A percentile compares a stretch with the other conserved stretches of the same genome.
phyloP scores from a whole-genome alignment of 768 basidiomycete genomes.

The Trametes maxima region DNA sequence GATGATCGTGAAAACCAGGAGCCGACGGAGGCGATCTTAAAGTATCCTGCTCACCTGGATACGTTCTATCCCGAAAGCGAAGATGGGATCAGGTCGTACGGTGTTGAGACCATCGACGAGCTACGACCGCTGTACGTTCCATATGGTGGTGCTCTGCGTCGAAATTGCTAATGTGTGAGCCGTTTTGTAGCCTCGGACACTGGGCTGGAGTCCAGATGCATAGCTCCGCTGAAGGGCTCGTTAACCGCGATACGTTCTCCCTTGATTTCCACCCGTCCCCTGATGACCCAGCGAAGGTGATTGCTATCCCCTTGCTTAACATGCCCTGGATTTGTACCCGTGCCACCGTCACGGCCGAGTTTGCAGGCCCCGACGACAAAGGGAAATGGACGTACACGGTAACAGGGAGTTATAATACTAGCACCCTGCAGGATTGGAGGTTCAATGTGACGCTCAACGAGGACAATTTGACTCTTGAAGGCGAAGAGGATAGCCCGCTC shows the following conservation, averaged over 20 bases:
- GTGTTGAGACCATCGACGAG: neutral
- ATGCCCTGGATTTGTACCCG: constrained; percentile 3
- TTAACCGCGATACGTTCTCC: neutral
- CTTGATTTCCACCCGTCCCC: neutral
- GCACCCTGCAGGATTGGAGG: neutral
- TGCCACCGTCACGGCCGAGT: neutral
- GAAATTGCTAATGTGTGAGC: neutral
- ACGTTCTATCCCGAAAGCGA: constrained; percentile 4
- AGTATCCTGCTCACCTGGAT: neutral
- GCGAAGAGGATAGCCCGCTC: neutral
- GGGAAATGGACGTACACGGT: constrained; percentile 1
- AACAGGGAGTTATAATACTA: neutral
- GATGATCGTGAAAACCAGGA: neutral
- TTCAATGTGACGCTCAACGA: neutral
- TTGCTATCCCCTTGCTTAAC: neutral
- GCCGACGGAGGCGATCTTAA: neutral
- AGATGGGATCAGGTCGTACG: neutral
- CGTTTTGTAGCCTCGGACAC: neutral
- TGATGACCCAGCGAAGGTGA: neutral
- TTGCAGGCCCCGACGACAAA: neutral
- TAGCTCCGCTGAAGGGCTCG: neutral
- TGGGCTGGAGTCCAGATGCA: neutral
- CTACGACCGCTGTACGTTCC: neutral
- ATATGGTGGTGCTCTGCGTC: neutral
- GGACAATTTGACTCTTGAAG: neutral